Base-by-base conservation (phyloP, 805 yeast species). In the Suhomyces pyralidae region DNA sequence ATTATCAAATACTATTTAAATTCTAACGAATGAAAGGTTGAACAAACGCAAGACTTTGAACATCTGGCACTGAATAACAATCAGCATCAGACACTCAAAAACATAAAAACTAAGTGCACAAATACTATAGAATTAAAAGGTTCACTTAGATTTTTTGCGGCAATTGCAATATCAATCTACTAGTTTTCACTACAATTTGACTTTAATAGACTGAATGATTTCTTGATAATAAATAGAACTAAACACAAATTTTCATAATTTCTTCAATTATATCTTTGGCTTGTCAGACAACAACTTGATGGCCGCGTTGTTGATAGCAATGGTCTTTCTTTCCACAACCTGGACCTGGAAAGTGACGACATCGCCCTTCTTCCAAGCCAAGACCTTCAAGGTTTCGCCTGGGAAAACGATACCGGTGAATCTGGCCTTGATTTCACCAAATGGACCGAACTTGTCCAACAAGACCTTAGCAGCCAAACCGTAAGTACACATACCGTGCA, bases 351-450 rank as follows among this genome's bases (percentile, higher is more conserved):
- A 93, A 54, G 82, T 76, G 48, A 90, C 85, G 47, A 77, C 65
- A 57, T 81, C 85, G 52, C 87, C 86, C 50, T 82, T 79, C 69
- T 85, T 88, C 99, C 99, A 93, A 28, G 96, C 96, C 50, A 73
- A 73, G 26, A 93, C 83, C 61, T 80, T 81, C 68, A 93, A 78
- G 14, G 88, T 85, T 71, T 93, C 97, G 59, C 98, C 99, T 7
- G 97, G 97, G 81, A 82, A 92, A 22, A 93, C 97, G 61, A 88
- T 85, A 63, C 91, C 91, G 19, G 96, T 81, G 71, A 93, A 93
- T 67, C 98, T 84, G 14, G 83, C 94, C 77, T 93, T 93, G 68
- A 90, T 80, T 76, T 91, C 97, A 64, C 81, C 81, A 70, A 86
- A 88, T 38, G 80, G 77, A 46, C 99, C 98, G 70, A 74, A 93